Base-by-base conservation (phyloP, 441 rosid species). In the Croton setiger region DNA sequence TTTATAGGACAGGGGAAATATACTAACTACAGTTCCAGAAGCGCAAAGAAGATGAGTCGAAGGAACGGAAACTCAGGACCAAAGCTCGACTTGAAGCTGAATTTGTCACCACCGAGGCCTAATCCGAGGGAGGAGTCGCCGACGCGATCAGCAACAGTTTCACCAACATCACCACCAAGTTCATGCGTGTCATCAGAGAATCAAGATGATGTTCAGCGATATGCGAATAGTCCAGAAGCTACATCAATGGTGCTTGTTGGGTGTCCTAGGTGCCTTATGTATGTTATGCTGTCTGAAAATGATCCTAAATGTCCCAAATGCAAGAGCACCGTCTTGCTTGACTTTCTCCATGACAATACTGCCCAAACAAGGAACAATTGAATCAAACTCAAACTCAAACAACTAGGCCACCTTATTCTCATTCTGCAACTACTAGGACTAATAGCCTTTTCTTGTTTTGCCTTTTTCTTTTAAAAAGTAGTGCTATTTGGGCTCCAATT, bases 301-400 rank as follows among this genome's bases (percentile, higher is more conserved):
- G 98, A 90, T 59, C 90, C 99, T 44, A 89, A 89, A 69, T 95
- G 99, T 74, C 99, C 96, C 53, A 92, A 87, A 79, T 95, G 98
- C 85, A 88, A 92, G 87, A 90, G 99, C 78, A 85, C 99, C 21
- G 98, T 95, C 45, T 82, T 95, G 84, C 96, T 95, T 67, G 99
- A 95, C 73, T 88, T 95, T 80, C 87, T 82, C 57, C 93, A 83
- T 18, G 95, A 85, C 7, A 72, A 55, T 78, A 48, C 71, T 63
- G 61, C 53, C 73, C 78, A 80, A 73, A 78, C 85, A 43, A 87
- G 80, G 84, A 83, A 75, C 78, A 78, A 78, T 21, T 79, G 75
- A 74, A 70, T 5, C 2, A 21, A 11, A 47, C 5, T 11, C 12
- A 45, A 45, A 13, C 17, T 27, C n/a, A n/a, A n/a, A n/a, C n/a